Base-by-base conservation (phyloP, 192 early-diverging fungal genomes). In the Coemansia sp. region DNA sequence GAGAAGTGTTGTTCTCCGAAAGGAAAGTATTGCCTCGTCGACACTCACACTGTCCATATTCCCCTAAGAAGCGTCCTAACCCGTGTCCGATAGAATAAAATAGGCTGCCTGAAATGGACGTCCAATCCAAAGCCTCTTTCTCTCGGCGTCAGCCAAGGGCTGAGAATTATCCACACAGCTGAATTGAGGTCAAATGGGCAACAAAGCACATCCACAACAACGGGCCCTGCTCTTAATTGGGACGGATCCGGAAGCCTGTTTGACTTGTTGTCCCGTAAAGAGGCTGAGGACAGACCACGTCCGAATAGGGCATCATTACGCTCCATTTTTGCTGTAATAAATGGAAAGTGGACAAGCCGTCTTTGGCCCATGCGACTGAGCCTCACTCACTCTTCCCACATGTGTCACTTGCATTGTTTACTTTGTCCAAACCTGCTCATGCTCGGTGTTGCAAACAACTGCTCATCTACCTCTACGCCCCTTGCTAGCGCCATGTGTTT, bases 361-460 rank as follows among this genome's bases (percentile, higher is more conserved):
- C 1, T 30, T 55, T 30, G 52, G 52, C 29, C 52, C 18, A 74
- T 74, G 72, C 72, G 59, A 61, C 61, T 74, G 72, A 68, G 72
- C 67, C 72, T 60, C 66, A 44, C 35, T 52, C 27, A 45, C 40
- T 64, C 44, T n/a, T 55, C 13, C 29, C 29, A 15, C 52, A 55
- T 55, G 29, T 13, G 52, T 16, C 29, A 50, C 29, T 55, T 7
- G 3, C 29, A 55, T 70, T 70, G 40, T 61, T 63, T 58, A 20
- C 61, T 2, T 55, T 15, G 13, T 9, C 20, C 47, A 22, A 22
- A 22, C 3, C 20, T 50, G 47, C 29, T 55, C 52, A 55, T 32
- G 29, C 52, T 55, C 15, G 29, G 24, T 34, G 52, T 16, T 55
- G 27, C 13, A 55, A 11, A 55, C 52, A 55, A 55, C 15, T 32